Conservation (phyloP, 805 yeast species). For the Wickerhamomyces bovis region DNA sequence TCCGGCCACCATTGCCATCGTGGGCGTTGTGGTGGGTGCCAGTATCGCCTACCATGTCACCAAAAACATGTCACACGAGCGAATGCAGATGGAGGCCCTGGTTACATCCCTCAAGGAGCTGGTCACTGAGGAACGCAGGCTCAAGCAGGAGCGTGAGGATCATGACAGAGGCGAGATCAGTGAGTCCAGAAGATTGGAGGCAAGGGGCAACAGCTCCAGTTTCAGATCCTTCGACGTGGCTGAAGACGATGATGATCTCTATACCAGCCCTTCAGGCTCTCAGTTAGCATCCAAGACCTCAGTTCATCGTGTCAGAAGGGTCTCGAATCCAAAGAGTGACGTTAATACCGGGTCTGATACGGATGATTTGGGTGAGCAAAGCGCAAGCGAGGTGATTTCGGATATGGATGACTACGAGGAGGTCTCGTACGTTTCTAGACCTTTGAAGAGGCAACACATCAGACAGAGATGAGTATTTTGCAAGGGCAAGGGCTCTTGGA, state of each 20-base stretch:
- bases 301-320: background rate
- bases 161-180: background rate
- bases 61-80: background rate
- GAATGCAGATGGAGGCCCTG: conserved; percentile 10
- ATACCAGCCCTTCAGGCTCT: background rate
- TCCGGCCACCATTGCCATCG: background rate
- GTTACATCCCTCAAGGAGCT: background rate
- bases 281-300: background rate
- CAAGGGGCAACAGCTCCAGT: background rate
- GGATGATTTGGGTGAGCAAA: background rate
- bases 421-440: background rate
- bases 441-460: background rate
- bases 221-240: background rate
- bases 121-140: background rate
- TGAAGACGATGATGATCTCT: background rate
- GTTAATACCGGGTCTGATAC: background rate
- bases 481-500: no score
- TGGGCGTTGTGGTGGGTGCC: background rate
- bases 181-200: background rate
- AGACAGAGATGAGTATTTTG: background rate
- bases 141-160: background rate
- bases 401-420: background rate
- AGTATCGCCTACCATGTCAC: background rate
- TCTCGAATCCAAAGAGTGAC: background rate
- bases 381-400: background rate